Percentiles rank a stretch among this genome's conserved stretches.
Conservation (phyloP, 805 yeast genomes). For the Kluyveromyces nonfermentans region DNA sequence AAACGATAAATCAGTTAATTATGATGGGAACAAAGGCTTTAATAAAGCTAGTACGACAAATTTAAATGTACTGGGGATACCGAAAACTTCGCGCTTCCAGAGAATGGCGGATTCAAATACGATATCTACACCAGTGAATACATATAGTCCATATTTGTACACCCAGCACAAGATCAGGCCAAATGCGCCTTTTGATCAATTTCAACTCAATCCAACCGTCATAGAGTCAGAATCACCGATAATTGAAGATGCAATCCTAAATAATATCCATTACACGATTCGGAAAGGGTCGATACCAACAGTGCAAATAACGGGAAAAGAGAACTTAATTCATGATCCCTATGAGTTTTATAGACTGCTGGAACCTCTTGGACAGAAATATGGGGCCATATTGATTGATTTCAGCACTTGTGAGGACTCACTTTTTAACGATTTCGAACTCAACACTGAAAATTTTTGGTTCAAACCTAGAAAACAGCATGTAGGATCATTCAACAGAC, state of each 20-base stretch:
- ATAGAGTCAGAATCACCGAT: slow-evolving; percentile 1
- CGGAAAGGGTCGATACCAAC: slow-evolving; percentile 16
- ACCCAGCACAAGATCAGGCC: slow-evolving; percentile 11
- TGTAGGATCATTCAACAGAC: slow-evolving; percentile 25
- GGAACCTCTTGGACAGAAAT: slow-evolving; percentile 17
- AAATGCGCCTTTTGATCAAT: slow-evolving; percentile 11
- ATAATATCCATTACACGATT: slow-evolving; percentile 14
- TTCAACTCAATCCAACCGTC: slow-evolving; percentile 6
- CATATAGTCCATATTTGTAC: slow-evolving; percentile 7
- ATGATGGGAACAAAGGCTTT: not conserved
- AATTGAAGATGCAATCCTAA: slow-evolving; percentile 2
- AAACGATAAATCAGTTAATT: not conserved
- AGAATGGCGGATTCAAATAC: slow-evolving; percentile 2
- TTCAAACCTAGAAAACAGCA: slow-evolving; percentile 22
- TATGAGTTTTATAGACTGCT: slow-evolving; percentile 15
- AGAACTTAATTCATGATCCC: slow-evolving; percentile 12
- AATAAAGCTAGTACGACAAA: not conserved
- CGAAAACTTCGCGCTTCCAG: slow-evolving; percentile 8
- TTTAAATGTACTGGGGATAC: not conserved
- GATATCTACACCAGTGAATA: not conserved
- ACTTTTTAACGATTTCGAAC: slow-evolving; percentile 4
- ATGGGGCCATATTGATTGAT: slow-evolving; percentile 19
- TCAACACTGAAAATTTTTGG: slow-evolving; percentile 18
- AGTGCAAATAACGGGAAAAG: slow-evolving; percentile 10
- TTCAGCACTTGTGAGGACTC: slow-evolving; percentile 2